Evolutionary conservation across 305 asterid genomes (phyloP), one percentile per base, ranked within the genome.

Genomic region (Stenogyne calaminthoides): DNA sequence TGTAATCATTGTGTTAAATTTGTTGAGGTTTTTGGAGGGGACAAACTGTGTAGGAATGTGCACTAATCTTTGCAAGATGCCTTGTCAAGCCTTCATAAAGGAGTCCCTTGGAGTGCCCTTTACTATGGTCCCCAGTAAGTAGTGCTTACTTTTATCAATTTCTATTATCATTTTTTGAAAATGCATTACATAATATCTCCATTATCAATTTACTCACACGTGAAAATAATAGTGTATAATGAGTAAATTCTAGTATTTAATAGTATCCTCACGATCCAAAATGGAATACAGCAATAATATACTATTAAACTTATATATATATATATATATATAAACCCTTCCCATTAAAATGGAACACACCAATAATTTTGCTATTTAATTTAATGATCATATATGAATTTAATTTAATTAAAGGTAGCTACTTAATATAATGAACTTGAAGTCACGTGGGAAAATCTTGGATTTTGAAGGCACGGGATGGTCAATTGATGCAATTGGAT

Each of bases 21-120:
- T 32, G 36, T 32, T 32, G 36, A 95, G 99, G 93, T 83, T 92
- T 51, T 73, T 95, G 87, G 98, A 92, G 89, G 97, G 79, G 84
- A 84, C 96, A 55, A 92, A 89, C 71, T 95, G 99, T 82, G 94
- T 95, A 68, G 99, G 99, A 78, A 84, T 92, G 83, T 95, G 98
- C 89, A 91, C 96, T 49, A 95, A 89, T 71, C 90, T 95, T 52
- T 95, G 99, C 91, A 95, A 95, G 91, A 84, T 86, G 85, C 87
- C 99, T 25, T 88, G 91, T 74, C 99, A 95, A 85, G 36, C 76
- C 22, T 92, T 95, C 91, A 87, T 95, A 16, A 89, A 86, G 76
- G 89, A 92, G 18, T 80, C 94, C 7, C 83, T 95, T 25, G 96
- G 97, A 79, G 72, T 87, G 82, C 88, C 98, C 47, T 42, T 92